Conservation (phyloP, 2,329 filamentous ascomycete genomes). For the Chaetomium sp. region DNA sequence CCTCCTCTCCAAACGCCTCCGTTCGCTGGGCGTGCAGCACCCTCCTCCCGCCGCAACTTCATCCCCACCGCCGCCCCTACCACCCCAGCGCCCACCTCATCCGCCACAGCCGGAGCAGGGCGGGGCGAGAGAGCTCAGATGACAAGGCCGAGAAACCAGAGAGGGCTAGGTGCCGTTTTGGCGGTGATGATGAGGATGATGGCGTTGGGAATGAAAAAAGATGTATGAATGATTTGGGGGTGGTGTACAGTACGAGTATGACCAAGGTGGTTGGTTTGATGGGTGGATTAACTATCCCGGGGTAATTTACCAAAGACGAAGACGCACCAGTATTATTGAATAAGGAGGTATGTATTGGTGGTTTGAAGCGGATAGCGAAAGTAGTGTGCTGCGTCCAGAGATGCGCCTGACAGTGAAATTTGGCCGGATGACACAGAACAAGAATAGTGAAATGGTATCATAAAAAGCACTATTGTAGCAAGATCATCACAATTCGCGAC, state of each 20-base stretch:
- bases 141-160: background rate
- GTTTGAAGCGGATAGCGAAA: background rate
- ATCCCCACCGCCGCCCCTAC: background rate
- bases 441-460: background rate
- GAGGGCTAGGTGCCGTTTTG: background rate
- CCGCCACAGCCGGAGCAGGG: background rate
- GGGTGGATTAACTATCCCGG: no score
- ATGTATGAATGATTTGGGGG: background rate
- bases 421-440: no score
- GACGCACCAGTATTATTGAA: background rate
- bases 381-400: no score
- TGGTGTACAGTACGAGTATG: background rate
- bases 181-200: background rate
- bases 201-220: background rate
- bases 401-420: no score
- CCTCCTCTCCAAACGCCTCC: constrained; percentile 36
- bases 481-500: background rate
- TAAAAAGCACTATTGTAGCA: background rate
- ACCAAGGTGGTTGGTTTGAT: background rate
- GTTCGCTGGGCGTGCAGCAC: constrained; percentile 28
- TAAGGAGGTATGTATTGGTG: background rate
- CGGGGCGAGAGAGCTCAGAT: background rate
- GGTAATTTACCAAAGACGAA: background rate
- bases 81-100: background rate
- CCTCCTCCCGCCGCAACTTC: background rate